Evolutionary conservation across 1,139 yeast species (phyloP).

Genomic region (Nematodospora anomalae): DNA sequence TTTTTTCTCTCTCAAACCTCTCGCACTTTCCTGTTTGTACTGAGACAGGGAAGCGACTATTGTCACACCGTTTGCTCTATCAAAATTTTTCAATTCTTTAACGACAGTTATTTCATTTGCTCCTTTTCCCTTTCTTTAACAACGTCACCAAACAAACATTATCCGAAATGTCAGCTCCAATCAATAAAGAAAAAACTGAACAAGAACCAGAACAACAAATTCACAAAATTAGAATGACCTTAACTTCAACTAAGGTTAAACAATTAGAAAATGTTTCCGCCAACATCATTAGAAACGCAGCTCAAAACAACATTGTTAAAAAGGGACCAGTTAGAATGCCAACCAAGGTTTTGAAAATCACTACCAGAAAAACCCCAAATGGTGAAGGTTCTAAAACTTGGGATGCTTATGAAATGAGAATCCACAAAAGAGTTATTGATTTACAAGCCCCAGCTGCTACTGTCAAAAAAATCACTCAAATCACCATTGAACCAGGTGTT

Average conservation of each 20-base stretch:
- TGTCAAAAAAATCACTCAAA: slow-evolving; percentile 95
- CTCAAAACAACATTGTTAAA: slow-evolving; percentile 76
- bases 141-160: slow-evolving; percentile 44
- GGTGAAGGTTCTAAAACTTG: slow-evolving; percentile 99
- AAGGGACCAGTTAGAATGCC: slow-evolving; percentile 99
- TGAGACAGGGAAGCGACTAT: too few species aligned
- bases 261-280: slow-evolving; percentile 92
- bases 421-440: slow-evolving; percentile 99
- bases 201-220: slow-evolving; percentile 80
- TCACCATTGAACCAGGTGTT: slow-evolving; percentile 68
- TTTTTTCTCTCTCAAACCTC: too few species aligned
- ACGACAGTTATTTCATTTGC: background rate
- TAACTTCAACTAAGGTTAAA: slow-evolving; percentile 98
- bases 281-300: slow-evolving; percentile 88
- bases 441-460: slow-evolving; percentile 94
- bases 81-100: slow-evolving; percentile 9
- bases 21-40: too few species aligned
- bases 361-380: slow-evolving; percentile 99
- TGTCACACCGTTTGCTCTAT: too few species aligned
- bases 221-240: slow-evolving; percentile 98
- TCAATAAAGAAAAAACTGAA: slow-evolving; percentile 71
- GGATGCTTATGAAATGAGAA: slow-evolving; percentile 99
- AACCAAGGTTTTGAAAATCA: slow-evolving; percentile 96
- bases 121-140: slow-evolving; percentile 23
- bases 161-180: slow-evolving; percentile 66